A percentile compares a stretch with the other conserved stretches of the same genome.
Evolutionary conservation across 352 stramenopile species (phyloP).

Genomic region (Phytophthora citricola): DNA sequence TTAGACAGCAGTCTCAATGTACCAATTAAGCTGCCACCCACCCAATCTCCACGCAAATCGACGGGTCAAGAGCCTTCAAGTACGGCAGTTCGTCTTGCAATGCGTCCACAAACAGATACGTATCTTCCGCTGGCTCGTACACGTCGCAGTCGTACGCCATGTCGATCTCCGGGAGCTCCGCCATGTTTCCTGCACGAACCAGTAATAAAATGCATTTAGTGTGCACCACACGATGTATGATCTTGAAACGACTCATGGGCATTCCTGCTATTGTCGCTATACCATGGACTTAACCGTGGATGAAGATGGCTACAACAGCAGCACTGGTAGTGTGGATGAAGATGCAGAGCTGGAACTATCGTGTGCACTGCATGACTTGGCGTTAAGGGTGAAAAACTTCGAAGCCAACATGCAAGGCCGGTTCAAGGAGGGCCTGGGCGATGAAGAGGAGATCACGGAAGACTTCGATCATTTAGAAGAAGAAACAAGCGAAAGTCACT

Average conservation of each 20-base stretch:
- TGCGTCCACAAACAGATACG: conserved; percentile 96
- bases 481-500: conserved; percentile 9
- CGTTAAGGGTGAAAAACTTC: conserved; percentile 69
- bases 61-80: conserved; percentile 58
- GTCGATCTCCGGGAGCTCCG: conserved; percentile 71
- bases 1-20: conserved; percentile 1
- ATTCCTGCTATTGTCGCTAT: not conserved
- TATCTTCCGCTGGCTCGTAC: conserved; percentile 98
- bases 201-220: not conserved
- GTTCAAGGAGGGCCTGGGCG: conserved; percentile 36
- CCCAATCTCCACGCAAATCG: conserved; percentile 92
- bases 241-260: conserved; percentile 29
- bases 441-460: conserved; percentile 67
- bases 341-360: conserved; percentile 81
- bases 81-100: conserved; percentile 89
- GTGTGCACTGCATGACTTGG: conserved; percentile 75
- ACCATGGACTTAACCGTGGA: conserved; percentile 34
- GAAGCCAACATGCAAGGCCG: conserved; percentile 75
- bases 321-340: conserved; percentile 68
- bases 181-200: conserved; percentile 23
- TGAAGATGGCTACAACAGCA: conserved; percentile 63
- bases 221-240: conserved; percentile 31
- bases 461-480: conserved; percentile 65
- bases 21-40: conserved; percentile 30
- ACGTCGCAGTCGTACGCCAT: conserved; percentile 90